Evolutionary conservation across 2,329 filamentous ascomycete genomes (phyloP).

Genomic region (Colletotrichum sansevieriae): DNA sequence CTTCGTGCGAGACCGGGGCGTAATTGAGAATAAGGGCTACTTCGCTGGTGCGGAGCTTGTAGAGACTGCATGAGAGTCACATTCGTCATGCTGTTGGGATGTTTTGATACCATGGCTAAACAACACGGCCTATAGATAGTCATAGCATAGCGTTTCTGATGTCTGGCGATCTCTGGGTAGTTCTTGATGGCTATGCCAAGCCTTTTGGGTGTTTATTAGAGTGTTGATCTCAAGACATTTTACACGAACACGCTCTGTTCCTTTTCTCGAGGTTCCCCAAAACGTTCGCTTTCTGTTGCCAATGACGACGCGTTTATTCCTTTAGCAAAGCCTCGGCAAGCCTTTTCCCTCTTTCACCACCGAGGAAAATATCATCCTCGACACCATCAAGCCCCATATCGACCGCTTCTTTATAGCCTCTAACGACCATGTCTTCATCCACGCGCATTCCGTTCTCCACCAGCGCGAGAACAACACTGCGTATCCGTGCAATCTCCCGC

Average conservation of each 20-base stretch:
- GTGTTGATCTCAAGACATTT: constrained; percentile 21
- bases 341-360: constrained; percentile 67
- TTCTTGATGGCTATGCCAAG: constrained; percentile 19
- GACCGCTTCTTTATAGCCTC: constrained; percentile 84
- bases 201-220: constrained; percentile 33
- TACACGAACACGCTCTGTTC: constrained; percentile 5
- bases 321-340: constrained; percentile 58
- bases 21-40: constrained; percentile 98
- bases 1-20: constrained; percentile 89
- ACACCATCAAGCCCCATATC: constrained; percentile 76
- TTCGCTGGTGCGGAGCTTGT: constrained; percentile 86
- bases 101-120: constrained; percentile 39
- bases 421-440: constrained; percentile 89
- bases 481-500: constrained; percentile 87
- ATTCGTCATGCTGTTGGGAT: constrained; percentile 19
- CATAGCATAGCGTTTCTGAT: constrained; percentile 40
- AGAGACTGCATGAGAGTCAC: constrained; percentile 41
- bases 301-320: constrained; percentile 5
- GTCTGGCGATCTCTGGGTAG: constrained; percentile 32
- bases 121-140: constrained; percentile 34
- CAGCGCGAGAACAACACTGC: constrained; percentile 84
- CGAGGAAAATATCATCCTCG: constrained; percentile 71
- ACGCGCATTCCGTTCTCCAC: constrained; percentile 86
- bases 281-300: background rate
- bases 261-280: constrained; percentile 14